phyloP scores from a whole-genome alignment of 306 rosid genomes.

The Myrica gale region DNA sequence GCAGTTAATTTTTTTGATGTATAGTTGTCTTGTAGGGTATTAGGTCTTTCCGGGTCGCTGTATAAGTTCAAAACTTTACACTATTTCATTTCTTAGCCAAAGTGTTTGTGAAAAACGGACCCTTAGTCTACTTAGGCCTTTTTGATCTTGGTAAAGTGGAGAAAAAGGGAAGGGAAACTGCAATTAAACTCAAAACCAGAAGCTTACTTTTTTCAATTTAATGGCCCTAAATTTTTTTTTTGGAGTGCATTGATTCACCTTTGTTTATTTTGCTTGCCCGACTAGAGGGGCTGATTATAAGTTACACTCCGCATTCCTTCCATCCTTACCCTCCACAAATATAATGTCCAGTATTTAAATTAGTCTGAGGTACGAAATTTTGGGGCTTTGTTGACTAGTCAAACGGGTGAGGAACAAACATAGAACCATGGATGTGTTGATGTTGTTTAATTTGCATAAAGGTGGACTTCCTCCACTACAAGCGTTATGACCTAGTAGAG shows the following conservation, averaged over 20 bases:
- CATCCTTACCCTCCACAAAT: too few relatives aligned
- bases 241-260: too few relatives aligned
- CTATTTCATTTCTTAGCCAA: not conserved
- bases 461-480: not conserved
- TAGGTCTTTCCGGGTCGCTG: not conserved
- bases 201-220: not conserved
- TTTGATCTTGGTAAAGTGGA: not conserved
- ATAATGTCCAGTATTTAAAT: too few relatives aligned
- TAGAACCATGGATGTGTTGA: not conserved
- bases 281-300: not conserved
- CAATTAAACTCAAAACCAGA: not conserved
- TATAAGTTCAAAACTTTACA: not conserved
- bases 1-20: constrained; percentile 9
- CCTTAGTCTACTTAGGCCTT: not conserved
- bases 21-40: not conserved
- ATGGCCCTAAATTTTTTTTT: too few relatives aligned
- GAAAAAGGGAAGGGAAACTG: not conserved
- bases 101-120: not conserved
- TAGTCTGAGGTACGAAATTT: not conserved
- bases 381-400: not conserved
- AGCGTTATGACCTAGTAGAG: not conserved
- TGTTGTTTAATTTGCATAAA: not conserved
- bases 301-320: too few relatives aligned
- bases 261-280: not conserved
- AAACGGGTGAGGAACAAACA: not conserved